These are phyloP conservation scores for Drechslerella coelobrocha DNA, from an alignment of 2,329 filamentous ascomycete species.

Conservation along the genomic window DNA sequence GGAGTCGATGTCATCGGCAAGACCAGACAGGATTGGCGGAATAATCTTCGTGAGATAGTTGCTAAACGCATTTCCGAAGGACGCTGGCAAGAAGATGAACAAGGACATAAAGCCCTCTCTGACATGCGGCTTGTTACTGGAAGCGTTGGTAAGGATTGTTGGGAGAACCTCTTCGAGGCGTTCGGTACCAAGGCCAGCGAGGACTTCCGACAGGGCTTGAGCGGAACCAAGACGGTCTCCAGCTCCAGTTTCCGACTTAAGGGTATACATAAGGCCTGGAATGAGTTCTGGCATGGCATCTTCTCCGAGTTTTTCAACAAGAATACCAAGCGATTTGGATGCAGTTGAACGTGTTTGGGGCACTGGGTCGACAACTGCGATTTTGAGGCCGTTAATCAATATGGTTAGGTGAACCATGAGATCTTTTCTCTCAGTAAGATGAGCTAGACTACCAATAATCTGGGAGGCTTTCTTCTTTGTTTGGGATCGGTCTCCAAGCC, in stretches of 20 bases:
- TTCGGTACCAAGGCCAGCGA: slow-evolving; percentile 89
- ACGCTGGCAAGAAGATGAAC: slow-evolving; percentile 98
- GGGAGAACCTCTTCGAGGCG: slow-evolving; percentile 94
- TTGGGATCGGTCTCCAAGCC: slow-evolving; percentile 84
- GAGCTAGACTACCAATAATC: slow-evolving; percentile 95
- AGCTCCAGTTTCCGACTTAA: slow-evolving; percentile 95
- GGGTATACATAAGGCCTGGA: slow-evolving; percentile 93
- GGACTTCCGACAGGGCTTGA: slow-evolving; percentile 93
- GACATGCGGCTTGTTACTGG: slow-evolving; percentile 85
- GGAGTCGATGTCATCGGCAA: slow-evolving; percentile 94
- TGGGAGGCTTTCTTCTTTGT: slow-evolving; percentile 97
- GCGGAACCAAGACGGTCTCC: slow-evolving; percentile 95
- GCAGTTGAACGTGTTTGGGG: slow-evolving; percentile 95
- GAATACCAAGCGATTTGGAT: slow-evolving; percentile 90
- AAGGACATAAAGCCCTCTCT: slow-evolving; percentile 99
- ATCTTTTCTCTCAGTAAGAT: slow-evolving; percentile 95
- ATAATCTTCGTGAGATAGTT: slow-evolving; percentile 95
- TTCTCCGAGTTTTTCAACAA: slow-evolving; percentile 98
- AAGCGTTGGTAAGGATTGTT: slow-evolving; percentile 93
- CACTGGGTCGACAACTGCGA: slow-evolving; percentile 91
- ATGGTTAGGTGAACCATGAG: slow-evolving; percentile 89
- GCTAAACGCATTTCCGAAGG: slow-evolving; percentile 97
- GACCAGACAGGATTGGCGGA: slow-evolving; percentile 87
- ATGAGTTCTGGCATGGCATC: slow-evolving; percentile 97
- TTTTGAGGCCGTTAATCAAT: slow-evolving; percentile 84